phyloP scores from a whole-genome alignment of 73 alveolate genomes.

The Symbiodinium natans region DNA sequence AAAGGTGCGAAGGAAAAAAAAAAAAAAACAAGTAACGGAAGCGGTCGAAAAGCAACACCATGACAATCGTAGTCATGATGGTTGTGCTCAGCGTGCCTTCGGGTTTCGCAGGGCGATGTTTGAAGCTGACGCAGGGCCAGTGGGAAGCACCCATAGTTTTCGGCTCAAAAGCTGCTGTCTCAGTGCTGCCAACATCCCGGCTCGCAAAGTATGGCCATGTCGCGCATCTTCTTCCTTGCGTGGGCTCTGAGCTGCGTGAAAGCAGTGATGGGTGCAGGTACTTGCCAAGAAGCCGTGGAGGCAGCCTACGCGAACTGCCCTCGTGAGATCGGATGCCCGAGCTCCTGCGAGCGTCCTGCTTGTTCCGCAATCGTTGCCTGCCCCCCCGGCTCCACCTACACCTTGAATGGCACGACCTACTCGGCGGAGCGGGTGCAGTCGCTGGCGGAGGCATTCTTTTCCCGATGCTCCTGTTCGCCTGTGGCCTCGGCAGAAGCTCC shows the following conservation, averaged over 20 bases:
- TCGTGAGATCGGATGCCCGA: slow-evolving; percentile 8
- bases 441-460: background rate
- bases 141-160: background rate
- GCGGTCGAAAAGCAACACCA: background rate
- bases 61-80: no score
- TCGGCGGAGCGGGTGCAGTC: slow-evolving; percentile 16
- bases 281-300: slow-evolving; percentile 13
- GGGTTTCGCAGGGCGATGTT: background rate
- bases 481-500: background rate
- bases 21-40: background rate
- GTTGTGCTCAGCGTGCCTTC: background rate
- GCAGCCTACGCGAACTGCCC: slow-evolving; percentile 8
- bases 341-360: background rate
- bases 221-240: background rate
- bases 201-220: background rate
- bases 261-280: background rate
- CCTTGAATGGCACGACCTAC: background rate
- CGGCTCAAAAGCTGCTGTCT: slow-evolving; percentile 18
- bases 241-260: background rate
- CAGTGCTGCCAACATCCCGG: background rate
- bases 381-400: slow-evolving; percentile 15
- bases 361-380: background rate
- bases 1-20: no score
- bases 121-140: background rate
- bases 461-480: background rate